Evolutionary conservation across 139 green algal genomes (phyloP).

Genomic region (Chlamydomonas applanata): DNA sequence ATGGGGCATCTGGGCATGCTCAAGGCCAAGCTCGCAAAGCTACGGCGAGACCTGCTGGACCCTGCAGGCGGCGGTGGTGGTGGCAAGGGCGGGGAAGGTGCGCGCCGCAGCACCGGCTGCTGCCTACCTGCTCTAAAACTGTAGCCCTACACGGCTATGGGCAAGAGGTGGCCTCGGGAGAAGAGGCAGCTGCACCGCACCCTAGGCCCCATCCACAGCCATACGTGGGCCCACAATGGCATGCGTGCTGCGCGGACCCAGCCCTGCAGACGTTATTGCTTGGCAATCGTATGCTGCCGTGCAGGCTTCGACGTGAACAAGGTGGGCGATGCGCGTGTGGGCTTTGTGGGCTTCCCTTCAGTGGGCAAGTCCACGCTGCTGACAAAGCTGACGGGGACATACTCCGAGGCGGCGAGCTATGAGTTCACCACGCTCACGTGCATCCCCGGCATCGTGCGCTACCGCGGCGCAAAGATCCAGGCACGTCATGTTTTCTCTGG

Average conservation of each 20-base stretch:
- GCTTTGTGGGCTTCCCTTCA: constrained; percentile 95
- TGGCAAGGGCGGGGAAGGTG: constrained; percentile 72
- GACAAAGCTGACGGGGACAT: constrained; percentile 97
- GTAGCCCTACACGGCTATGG: no score
- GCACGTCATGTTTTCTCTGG: no score
- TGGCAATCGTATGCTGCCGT: no score
- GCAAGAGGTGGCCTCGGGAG: no score
- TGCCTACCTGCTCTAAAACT: not conserved
- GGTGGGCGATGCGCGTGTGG: constrained; percentile 93
- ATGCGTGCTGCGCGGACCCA: no score
- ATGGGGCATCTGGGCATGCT: constrained; percentile 86
- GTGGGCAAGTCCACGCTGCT: constrained; percentile 98
- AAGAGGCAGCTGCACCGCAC: no score
- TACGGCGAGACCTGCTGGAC: constrained; percentile 93
- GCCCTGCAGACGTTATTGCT: no score
- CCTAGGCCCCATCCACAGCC: no score
- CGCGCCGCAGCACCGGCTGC: not conserved
- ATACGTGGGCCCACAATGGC: no score
- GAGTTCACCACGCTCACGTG: constrained; percentile 99
- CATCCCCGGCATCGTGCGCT: constrained; percentile 91
- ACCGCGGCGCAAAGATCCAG: constrained; percentile 88
- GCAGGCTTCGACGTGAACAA: constrained; percentile 98
- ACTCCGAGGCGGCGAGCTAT: constrained; percentile 88
- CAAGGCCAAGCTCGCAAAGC: constrained; percentile 98
- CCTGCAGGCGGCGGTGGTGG: constrained; percentile 60